Evolutionary conservation across 306 rosid genomes (phyloP), one percentile per base, ranked within the genome.

Genomic region (Glycine latifolia): DNA sequence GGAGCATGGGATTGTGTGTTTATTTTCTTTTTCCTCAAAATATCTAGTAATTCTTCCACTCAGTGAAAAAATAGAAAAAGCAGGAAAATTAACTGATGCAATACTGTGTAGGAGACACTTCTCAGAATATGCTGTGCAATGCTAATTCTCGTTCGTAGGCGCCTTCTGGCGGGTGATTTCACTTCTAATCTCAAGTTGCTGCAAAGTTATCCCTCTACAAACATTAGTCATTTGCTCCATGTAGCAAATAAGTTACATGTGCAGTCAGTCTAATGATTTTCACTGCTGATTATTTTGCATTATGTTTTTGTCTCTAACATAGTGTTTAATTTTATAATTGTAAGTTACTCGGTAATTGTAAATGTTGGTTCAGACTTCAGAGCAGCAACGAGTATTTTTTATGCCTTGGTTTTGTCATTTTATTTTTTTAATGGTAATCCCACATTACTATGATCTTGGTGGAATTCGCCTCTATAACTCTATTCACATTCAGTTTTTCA

Each of bases 121-220:
- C 94, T 91, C 15, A 88, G 99, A 70, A 72, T 95, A 88, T 95
- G 99, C 85, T 91, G 97, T 77, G 97, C 99, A 50, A 95, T 95
- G 99, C 85, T 95, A 80, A 89, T 93, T 81, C 93, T 95, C 41
- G 67, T 91, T 52, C 97, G 99, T 67, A 85, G 95, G 59, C 97
- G 98, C 66, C 91, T 95, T 56, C 89, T 95, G 41, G 99, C 99
- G 0, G 99, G 99, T 50, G 99, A 95, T 93, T 95, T 95, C 85
- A 95, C 99, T 43, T 88, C 99, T 6, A 95, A 95, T 89, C 99
- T 95, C 85, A 95, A 95, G 87, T 85, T 95, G 82, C 88, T 95
- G 69, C 99, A 95, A 79, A 79, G 86, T 73, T 95, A 93, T 72
- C 99, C 99, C 9, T 89, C 97, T 9, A 88, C 96, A 41, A 95